phyloP scores from a whole-genome alignment of 768 basidiomycete genomes.

The Candolleomyces eurysporus region DNA sequence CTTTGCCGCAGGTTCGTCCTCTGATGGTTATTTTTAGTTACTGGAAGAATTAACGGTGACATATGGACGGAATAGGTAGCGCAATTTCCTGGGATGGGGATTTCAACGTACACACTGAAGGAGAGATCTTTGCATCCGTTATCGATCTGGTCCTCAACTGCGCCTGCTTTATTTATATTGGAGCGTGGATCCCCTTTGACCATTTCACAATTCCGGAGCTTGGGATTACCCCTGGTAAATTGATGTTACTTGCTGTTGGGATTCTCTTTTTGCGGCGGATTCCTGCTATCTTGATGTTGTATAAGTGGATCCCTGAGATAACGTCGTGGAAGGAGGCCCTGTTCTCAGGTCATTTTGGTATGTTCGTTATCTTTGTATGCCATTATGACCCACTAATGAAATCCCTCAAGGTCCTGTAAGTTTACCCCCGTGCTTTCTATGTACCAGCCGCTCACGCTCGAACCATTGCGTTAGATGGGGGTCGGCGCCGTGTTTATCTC shows the following conservation, averaged over 20 bases:
- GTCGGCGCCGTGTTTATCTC: constrained; percentile 90
- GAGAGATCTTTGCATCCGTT: constrained; percentile 85
- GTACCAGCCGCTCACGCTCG: background rate
- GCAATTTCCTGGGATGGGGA: constrained; percentile 93
- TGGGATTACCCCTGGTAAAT: constrained; percentile 66
- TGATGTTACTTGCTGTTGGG: constrained; percentile 62
- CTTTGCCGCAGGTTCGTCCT: constrained; percentile 62
- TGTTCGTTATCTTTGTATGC: constrained; percentile 8
- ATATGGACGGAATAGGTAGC: constrained; percentile 45
- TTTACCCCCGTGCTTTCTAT: constrained; percentile 1
- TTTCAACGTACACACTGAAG: constrained; percentile 77
- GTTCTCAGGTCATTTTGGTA: constrained; percentile 91
- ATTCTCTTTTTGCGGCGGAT: constrained; percentile 79
- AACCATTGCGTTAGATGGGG: constrained; percentile 62
- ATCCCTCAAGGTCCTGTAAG: constrained; percentile 49
- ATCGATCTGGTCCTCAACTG: constrained; percentile 87
- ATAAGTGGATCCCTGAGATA: constrained; percentile 87
- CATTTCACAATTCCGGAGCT: constrained; percentile 54
- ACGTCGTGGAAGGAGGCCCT: constrained; percentile 80
- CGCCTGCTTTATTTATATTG: constrained; percentile 79
- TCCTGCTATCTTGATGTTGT: constrained; percentile 73
- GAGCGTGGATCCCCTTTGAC: constrained; percentile 80
- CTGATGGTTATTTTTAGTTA: background rate
- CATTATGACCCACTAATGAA: background rate
- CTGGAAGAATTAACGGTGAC: background rate